These are phyloP conservation scores for Atalantia buxifolia DNA, from an alignment of 345 rosid species.

Conservation along the genomic window DNA sequence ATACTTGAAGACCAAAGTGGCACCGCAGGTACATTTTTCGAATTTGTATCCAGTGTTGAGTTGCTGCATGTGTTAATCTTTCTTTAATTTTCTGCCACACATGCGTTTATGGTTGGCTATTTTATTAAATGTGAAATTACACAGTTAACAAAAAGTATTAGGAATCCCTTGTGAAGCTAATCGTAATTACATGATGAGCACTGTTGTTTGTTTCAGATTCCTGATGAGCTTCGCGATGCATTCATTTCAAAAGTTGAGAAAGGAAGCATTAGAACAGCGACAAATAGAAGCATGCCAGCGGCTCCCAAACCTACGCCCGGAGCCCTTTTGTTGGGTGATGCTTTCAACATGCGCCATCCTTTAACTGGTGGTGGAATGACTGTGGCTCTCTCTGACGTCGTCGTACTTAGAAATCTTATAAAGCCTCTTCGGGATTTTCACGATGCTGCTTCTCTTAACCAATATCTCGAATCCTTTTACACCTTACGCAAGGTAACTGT, in stretches of 20 bases:
- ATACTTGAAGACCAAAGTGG: neutral
- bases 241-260: neutral
- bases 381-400: neutral
- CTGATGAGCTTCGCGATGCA: neutral
- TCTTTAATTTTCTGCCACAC: too few relatives aligned
- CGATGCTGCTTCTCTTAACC: neutral
- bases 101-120: too few relatives aligned
- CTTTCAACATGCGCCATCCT: neutral
- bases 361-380: neutral
- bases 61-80: too few relatives aligned
- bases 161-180: too few relatives aligned
- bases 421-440: neutral
- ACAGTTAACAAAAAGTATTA: too few relatives aligned
- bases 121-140: too few relatives aligned
- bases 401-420: neutral
- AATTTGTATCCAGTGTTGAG: neutral
- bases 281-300: neutral
- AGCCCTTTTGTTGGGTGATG: neutral
- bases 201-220: neutral
- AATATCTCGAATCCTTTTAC: neutral
- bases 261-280: neutral
- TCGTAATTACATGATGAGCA: too few relatives aligned
- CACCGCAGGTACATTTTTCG: neutral
- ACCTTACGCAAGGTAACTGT: neutral
- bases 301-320: neutral